A percentile compares a stretch with the other conserved stretches of the same genome.
These are phyloP conservation scores for Caloboletus firmus DNA, from an alignment of 1,284 basidiomycete genomes.

Conservation along the genomic window DNA sequence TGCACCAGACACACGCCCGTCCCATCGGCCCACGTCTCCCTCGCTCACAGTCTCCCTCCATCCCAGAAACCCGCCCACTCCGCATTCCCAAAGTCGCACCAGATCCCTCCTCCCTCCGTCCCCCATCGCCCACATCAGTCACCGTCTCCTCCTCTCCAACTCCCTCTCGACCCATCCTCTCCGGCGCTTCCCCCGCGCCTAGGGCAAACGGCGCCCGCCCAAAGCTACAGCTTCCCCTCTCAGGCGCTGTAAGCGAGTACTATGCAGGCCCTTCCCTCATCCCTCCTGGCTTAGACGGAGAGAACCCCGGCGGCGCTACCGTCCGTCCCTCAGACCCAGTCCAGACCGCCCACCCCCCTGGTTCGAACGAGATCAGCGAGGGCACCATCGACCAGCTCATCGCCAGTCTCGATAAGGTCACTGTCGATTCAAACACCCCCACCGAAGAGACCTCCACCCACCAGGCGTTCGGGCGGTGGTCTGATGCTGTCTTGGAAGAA, in stretches of 20 bases:
- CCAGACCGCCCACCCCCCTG: slow-evolving; percentile 33
- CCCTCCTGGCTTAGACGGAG: slow-evolving; percentile 36
- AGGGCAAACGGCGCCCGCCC: slow-evolving; percentile 30
- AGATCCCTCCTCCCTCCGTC: slow-evolving; percentile 36
- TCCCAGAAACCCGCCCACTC: slow-evolving; percentile 42
- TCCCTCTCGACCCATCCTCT: slow-evolving; percentile 33
- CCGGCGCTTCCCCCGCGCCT: slow-evolving; percentile 23
- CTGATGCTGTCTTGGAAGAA: slow-evolving; percentile 73
- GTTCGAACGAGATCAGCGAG: slow-evolving; percentile 42
- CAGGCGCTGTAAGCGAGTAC: slow-evolving; percentile 31
- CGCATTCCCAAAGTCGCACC: slow-evolving; percentile 39
- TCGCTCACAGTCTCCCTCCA: slow-evolving; percentile 50
- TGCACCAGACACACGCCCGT: slow-evolving; percentile 43
- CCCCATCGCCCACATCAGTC: slow-evolving; percentile 38
- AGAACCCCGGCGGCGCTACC: slow-evolving; percentile 51
- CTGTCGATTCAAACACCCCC: slow-evolving; percentile 36
- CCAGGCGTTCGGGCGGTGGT: slow-evolving; percentile 46
- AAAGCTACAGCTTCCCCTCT: slow-evolving; percentile 33
- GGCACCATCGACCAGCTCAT: slow-evolving; percentile 40
- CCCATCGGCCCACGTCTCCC: slow-evolving; percentile 60
- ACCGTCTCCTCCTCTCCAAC: slow-evolving; percentile 35
- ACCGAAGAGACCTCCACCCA: slow-evolving; percentile 33
- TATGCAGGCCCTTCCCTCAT: slow-evolving; percentile 34
- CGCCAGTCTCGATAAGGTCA: slow-evolving; percentile 27
- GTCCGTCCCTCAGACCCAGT: slow-evolving; percentile 48